Percentiles rank a stretch among this genome's conserved stretches.
phyloP scores from a whole-genome alignment of 2,329 filamentous ascomycete species.

The Lecanicillium sp. region DNA sequence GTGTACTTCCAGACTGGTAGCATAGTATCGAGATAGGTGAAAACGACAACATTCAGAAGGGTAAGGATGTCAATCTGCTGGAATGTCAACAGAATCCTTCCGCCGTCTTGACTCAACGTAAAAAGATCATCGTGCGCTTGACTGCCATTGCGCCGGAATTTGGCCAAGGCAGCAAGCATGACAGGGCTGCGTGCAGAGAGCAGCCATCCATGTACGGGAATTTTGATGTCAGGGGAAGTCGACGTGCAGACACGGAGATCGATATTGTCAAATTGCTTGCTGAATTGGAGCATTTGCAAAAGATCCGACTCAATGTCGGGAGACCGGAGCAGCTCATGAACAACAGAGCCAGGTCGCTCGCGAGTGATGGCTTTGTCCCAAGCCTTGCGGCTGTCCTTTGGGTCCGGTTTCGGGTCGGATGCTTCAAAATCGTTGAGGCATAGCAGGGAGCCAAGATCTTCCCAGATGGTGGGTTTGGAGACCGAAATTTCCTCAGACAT shows the following conservation, averaged over 20 bases:
- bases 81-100: slow-evolving; percentile 57
- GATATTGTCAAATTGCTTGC: slow-evolving; percentile 34
- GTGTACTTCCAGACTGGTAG: slow-evolving; percentile 85
- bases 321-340: slow-evolving; percentile 52
- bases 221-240: slow-evolving; percentile 58
- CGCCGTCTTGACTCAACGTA: slow-evolving; percentile 33
- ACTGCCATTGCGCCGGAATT: slow-evolving; percentile 39
- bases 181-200: slow-evolving; percentile 67
- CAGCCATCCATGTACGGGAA: slow-evolving; percentile 81
- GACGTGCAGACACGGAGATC: slow-evolving; percentile 48
- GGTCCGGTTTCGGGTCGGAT: slow-evolving; percentile 26
- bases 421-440: slow-evolving; percentile 57
- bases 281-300: slow-evolving; percentile 38
- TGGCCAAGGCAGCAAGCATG: slow-evolving; percentile 55
- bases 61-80: slow-evolving; percentile 67
- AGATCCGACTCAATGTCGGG: slow-evolving; percentile 62
- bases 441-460: slow-evolving; percentile 64
- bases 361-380: slow-evolving; percentile 27
- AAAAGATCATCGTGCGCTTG: slow-evolving; percentile 24
- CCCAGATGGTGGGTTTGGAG: slow-evolving; percentile 62
- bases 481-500: slow-evolving; percentile 66
- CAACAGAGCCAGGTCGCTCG: slow-evolving; percentile 45
- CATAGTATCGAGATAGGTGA: slow-evolving; percentile 71
- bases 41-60: slow-evolving; percentile 72
- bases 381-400: slow-evolving; percentile 35